These are phyloP conservation scores for Eimeria brunetti DNA, from an alignment of 169 alveolate genomes.

Conservation along the genomic window DNA sequence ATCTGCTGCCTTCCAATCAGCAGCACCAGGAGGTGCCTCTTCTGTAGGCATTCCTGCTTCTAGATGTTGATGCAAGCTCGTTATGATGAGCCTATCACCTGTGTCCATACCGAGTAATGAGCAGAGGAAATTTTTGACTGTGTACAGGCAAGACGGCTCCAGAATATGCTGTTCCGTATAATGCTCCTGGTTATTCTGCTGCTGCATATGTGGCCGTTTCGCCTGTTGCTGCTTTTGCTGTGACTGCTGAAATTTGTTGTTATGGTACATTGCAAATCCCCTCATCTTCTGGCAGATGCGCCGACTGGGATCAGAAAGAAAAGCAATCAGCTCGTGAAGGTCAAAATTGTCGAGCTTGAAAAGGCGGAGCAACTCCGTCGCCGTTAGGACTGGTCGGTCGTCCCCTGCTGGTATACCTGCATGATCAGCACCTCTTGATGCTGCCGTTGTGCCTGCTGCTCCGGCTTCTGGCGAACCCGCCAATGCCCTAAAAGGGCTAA, in stretches of 20 bases:
- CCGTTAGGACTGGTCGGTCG: constrained; percentile 15
- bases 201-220: not conserved
- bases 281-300: constrained; percentile 54
- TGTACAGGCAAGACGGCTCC: constrained; percentile 61
- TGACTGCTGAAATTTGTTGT: constrained; percentile 26
- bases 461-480: not conserved
- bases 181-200: constrained; percentile 2
- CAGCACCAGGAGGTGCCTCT: constrained; percentile 9
- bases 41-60: not conserved
- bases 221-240: constrained; percentile 43
- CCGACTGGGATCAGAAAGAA: constrained; percentile 20
- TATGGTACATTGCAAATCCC: constrained; percentile 30
- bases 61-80: not conserved
- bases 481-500: not conserved
- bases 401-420: not conserved
- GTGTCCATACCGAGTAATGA: constrained; percentile 37
- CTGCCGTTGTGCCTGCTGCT: not conserved
- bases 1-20: not conserved
- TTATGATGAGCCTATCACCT: constrained; percentile 36
- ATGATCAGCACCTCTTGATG: not conserved
- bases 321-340: constrained; percentile 58
- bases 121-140: not conserved
- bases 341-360: constrained; percentile 47
- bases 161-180: not conserved
- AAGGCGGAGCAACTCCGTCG: constrained; percentile 45